Percentiles rank a stretch among this genome's conserved stretches.
Conservation (phyloP, 768 basidiomycete species). For the Panus rudis region DNA sequence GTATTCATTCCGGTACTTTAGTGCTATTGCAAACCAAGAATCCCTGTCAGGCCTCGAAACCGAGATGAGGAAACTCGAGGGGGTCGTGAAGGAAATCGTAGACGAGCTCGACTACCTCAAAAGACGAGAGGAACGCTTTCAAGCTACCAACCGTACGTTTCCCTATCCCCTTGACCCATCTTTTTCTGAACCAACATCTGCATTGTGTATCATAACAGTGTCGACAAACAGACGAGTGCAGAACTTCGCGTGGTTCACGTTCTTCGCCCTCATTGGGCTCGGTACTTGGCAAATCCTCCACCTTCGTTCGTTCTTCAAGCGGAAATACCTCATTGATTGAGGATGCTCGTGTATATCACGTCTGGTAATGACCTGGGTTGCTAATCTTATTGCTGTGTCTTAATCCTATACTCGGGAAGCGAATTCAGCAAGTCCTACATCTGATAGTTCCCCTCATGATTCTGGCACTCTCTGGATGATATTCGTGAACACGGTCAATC, state of each 20-base stretch:
- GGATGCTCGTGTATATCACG: background rate
- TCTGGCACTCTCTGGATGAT: no score
- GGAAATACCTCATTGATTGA: constrained; percentile 84
- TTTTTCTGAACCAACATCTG: constrained; percentile 2
- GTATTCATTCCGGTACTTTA: constrained; percentile 27
- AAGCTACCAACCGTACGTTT: constrained; percentile 80
- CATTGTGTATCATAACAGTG: constrained; percentile 36
- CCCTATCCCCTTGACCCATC: background rate
- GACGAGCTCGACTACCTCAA: constrained; percentile 93
- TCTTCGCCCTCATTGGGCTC: constrained; percentile 67
- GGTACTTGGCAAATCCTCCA: constrained; percentile 96
- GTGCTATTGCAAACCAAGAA: constrained; percentile 98
- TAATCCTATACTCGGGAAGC: no score
- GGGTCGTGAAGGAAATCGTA: constrained; percentile 86
- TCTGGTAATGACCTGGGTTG: no score
- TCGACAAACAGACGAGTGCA: constrained; percentile 91
- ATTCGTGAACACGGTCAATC: no score
- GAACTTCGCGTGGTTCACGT: constrained; percentile 87
- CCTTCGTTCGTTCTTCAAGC: constrained; percentile 90
- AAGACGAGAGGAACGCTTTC: constrained; percentile 81
- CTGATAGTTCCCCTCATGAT: no score
- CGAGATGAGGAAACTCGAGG: constrained; percentile 97
- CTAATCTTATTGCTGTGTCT: no score
- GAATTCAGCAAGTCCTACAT: no score
- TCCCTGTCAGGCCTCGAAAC: constrained; percentile 92